These are phyloP conservation scores for Thelonectria rubi DNA, from an alignment of 2,329 filamentous ascomycete species.

Conservation along the genomic window DNA sequence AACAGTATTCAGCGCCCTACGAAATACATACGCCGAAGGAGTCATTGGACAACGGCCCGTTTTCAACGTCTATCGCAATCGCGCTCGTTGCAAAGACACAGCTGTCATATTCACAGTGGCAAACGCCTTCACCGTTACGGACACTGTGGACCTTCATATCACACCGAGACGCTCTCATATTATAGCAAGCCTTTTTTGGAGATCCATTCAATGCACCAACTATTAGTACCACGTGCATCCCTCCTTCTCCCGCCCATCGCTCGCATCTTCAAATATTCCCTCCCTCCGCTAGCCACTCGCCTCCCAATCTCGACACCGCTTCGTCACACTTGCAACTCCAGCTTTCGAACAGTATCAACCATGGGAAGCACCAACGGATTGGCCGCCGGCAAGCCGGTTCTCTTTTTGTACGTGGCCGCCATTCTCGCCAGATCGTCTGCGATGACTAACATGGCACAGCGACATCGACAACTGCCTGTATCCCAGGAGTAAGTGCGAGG, in stretches of 20 bases:
- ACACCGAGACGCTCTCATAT: constrained; percentile 14
- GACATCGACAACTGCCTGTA: constrained; percentile 99
- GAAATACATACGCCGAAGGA: constrained; percentile 36
- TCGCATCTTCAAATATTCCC: constrained; percentile 26
- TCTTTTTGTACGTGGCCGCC: constrained; percentile 52
- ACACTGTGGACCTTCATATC: constrained; percentile 21
- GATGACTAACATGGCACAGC: constrained; percentile 60
- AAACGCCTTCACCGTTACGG: constrained; percentile 16
- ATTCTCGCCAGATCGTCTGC: too few species aligned
- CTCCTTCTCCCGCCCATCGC: constrained; percentile 28
- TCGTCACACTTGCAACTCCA: constrained; percentile 22
- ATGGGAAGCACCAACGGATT: constrained; percentile 50
- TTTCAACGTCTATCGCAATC: constrained; percentile 9
- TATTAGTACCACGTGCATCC: constrained; percentile 37
- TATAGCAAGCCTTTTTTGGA: constrained; percentile 15
- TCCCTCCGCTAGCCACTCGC: constrained; percentile 21
- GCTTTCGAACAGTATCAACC: constrained; percentile 24
- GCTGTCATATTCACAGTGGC: constrained; percentile 4
- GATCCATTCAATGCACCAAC: constrained; percentile 36
- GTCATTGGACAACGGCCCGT: constrained; percentile 31
- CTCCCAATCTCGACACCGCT: constrained; percentile 28
- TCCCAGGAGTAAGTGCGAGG: constrained; percentile 72
- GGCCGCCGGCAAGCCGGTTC: constrained; percentile 48
- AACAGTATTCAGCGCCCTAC: constrained; percentile 33
- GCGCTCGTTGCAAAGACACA: constrained; percentile 7